Percentiles rank a stretch among this genome's conserved stretches.
These are phyloP conservation scores for Talaromyces pinophilus DNA, from an alignment of 2,329 filamentous ascomycete genomes.

Conservation along the genomic window DNA sequence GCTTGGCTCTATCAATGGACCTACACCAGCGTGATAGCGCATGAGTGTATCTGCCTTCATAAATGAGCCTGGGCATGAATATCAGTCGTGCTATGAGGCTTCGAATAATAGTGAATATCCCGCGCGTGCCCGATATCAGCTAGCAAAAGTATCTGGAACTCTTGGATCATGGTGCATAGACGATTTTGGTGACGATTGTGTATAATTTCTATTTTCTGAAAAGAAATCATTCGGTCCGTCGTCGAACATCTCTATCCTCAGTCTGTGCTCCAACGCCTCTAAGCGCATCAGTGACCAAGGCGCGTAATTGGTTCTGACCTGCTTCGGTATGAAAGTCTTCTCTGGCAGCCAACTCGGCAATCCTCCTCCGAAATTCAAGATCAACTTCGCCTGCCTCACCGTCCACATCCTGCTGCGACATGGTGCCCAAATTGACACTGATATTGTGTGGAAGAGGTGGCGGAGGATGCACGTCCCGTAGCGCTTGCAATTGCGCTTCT, in stretches of 20 bases:
- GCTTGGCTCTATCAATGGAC: background rate
- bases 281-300: constrained; percentile 78
- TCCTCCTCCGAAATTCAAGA: constrained; percentile 78
- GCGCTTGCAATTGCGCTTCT: constrained; percentile 30
- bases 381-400: constrained; percentile 68
- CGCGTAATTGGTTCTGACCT: constrained; percentile 75
- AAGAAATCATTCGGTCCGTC: constrained; percentile 58
- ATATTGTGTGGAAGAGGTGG: constrained; percentile 74
- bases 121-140: too few relatives aligned
- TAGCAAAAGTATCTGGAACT: too few relatives aligned
- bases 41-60: background rate
- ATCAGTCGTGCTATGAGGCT: background rate
- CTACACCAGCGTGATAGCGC: background rate
- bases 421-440: constrained; percentile 73
- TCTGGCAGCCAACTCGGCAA: constrained; percentile 82
- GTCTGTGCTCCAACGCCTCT: constrained; percentile 63
- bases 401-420: constrained; percentile 59
- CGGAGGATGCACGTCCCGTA: constrained; percentile 48
- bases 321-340: constrained; percentile 80
- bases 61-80: background rate
- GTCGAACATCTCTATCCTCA: constrained; percentile 64
- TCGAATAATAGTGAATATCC: too few relatives aligned
- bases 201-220: background rate
- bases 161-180: too few relatives aligned
- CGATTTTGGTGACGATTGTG: background rate